Conservation (phyloP, 345 rosid genomes). For the Salix arbutifolia region DNA sequence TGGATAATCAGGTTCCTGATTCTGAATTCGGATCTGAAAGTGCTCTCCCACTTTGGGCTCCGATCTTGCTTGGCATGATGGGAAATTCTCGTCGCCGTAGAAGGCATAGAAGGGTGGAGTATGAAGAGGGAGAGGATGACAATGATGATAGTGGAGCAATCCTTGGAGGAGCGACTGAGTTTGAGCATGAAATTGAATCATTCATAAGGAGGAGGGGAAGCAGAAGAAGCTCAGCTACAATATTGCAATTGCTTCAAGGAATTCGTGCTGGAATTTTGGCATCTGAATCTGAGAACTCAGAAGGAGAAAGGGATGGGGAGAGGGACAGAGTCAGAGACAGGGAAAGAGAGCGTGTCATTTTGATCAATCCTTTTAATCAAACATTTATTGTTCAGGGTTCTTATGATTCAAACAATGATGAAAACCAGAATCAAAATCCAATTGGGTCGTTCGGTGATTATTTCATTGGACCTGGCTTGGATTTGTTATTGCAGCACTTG, state of each 20-base stretch:
- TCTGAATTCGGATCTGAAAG: slow-evolving; percentile 68
- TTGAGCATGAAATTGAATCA: slow-evolving; percentile 66
- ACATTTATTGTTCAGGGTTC: slow-evolving; percentile 57
- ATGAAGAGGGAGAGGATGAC: slow-evolving; percentile 45
- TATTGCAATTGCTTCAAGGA: slow-evolving; percentile 74
- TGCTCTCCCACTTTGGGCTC: slow-evolving; percentile 78
- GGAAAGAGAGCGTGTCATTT: slow-evolving; percentile 39
- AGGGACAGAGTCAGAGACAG: slow-evolving; percentile 29
- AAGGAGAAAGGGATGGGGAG: slow-evolving; percentile 36
- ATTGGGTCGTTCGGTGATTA: slow-evolving; percentile 67
- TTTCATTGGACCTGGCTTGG: slow-evolving; percentile 77
- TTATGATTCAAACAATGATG: slow-evolving; percentile 32
- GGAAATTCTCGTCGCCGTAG: slow-evolving; percentile 52
- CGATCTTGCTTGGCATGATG: slow-evolving; percentile 83
- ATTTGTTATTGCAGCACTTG: slow-evolving; percentile 66
- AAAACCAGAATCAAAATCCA: slow-evolving; percentile 38
- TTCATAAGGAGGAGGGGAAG: slow-evolving; percentile 54
- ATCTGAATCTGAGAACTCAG: slow-evolving; percentile 56
- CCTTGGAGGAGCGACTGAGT: slow-evolving; percentile 49
- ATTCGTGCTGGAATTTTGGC: slow-evolving; percentile 60
- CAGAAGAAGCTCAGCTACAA: slow-evolving; percentile 64
- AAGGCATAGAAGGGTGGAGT: slow-evolving; percentile 50
- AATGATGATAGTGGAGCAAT: slow-evolving; percentile 33
- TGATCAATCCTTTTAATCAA: slow-evolving; percentile 63
- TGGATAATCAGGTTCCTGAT: slow-evolving; percentile 36